Base-by-base conservation (phyloP, 352 stramenopile species). In the Lagenidium giganteum region DNA sequence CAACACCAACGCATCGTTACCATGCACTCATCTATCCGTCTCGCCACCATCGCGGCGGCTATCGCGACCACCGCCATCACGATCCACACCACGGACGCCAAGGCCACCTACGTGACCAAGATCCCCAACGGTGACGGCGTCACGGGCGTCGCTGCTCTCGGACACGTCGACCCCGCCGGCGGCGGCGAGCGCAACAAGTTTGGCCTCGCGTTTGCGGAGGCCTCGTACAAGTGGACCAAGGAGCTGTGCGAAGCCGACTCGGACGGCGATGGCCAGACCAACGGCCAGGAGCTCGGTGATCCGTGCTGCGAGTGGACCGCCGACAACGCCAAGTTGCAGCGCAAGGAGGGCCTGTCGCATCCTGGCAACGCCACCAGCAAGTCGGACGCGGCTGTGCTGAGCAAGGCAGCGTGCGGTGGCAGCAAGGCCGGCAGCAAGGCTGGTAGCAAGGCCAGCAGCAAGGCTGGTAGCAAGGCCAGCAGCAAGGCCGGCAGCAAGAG, bases 251-350 rank as follows among this genome's bases (percentile, higher is more conserved):
- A 71, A 29, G 42, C 42, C 12, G 47, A 67, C 27, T 59, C 51
- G 30, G 51, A 59, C 23, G 51, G 43, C 17, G 51, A 59, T 34
- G 51, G 51, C 41, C 59, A 61, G 18, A 83, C 64, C 28, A 86
- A 86, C 51, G 73, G 73, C 29, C 45, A 70, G 27, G 74, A 87
- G 33, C 62, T 87, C 11, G 74, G 71, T n/a, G 73, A 86, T 61
- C 72, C 70, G 25, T 61, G 62, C 52, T 86, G 73, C 44, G 42
- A 53, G 17, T 64, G 53, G 53, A 54, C 44, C 3, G 18, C 20
- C 13, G 42, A 33, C 33, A 17, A 36, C 4, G 44, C 28, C 25
- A 58, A 42, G 35, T 39, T 28, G 17, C 34, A 34, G 11, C 60
- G 42, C 41, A 57, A 20, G 0, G 31, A 49, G 24, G 34, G 36